A percentile compares a stretch with the other conserved stretches of the same genome.
Conservation (phyloP, 495 filamentous ascomycete species). For the Evansstolkia leycettana region DNA sequence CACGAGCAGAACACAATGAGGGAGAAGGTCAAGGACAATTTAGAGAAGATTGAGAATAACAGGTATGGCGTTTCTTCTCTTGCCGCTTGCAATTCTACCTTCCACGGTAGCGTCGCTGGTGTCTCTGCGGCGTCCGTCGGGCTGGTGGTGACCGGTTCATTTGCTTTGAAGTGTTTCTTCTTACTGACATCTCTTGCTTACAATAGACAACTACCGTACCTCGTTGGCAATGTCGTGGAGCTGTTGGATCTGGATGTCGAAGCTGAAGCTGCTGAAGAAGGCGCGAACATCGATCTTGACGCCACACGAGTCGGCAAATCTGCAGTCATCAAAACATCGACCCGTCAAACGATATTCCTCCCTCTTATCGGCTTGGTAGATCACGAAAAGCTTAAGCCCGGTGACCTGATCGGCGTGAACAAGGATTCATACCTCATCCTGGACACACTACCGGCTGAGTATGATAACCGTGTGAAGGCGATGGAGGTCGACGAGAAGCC, state of each 20-base stretch:
- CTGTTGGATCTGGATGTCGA: slow-evolving; percentile 93
- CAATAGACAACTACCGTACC: slow-evolving; percentile 84
- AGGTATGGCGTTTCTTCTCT: slow-evolving; percentile 45
- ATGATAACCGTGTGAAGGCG: slow-evolving; percentile 97
- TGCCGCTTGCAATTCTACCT: not conserved
- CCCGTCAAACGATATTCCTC: slow-evolving; percentile 95
- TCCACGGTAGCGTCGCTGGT: too few relatives aligned
- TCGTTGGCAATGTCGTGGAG: slow-evolving; percentile 97
- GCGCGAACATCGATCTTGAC: slow-evolving; percentile 96
- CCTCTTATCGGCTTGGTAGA: slow-evolving; percentile 97
- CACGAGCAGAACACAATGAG: slow-evolving; percentile 92
- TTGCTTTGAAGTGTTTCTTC: too few relatives aligned
- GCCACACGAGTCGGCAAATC: slow-evolving; percentile 95
- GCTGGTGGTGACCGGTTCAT: not conserved
- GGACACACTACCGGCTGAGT: slow-evolving; percentile 96
- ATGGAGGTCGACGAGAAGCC: slow-evolving; percentile 99
- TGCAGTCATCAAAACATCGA: slow-evolving; percentile 99
- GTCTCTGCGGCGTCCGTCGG: not conserved
- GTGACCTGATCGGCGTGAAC: slow-evolving; percentile 95
- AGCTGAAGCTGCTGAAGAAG: slow-evolving; percentile 90
- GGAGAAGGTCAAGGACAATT: slow-evolving; percentile 98
- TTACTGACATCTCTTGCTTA: too few relatives aligned
- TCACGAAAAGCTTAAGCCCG: slow-evolving; percentile 81
- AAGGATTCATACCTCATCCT: slow-evolving; percentile 99
- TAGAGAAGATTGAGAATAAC: slow-evolving; percentile 98